phyloP scores from a whole-genome alignment of 164 flowering plant genomes.

The Annona squamosa region DNA sequence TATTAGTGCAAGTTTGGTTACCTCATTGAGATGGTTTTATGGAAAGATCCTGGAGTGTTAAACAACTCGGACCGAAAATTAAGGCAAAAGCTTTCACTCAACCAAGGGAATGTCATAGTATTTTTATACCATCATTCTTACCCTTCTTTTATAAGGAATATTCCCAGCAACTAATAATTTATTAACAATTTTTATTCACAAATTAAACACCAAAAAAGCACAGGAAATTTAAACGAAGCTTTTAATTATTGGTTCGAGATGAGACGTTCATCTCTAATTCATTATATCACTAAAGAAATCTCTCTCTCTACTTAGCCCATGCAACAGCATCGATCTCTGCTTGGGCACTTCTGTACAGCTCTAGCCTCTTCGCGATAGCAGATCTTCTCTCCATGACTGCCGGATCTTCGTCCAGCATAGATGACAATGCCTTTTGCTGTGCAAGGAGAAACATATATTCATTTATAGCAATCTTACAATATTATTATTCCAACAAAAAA shows the following conservation, averaged over 20 bases:
- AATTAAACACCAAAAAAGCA: neutral
- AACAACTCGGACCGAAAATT: no score
- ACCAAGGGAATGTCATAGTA: no score
- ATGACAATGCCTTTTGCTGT: slow-evolving; percentile 58
- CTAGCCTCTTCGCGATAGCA: slow-evolving; percentile 74
- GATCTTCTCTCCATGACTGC: slow-evolving; percentile 79
- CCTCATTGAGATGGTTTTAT: no score
- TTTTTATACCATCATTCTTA: neutral
- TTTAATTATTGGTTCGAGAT: neutral
- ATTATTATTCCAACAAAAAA: neutral
- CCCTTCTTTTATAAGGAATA: neutral
- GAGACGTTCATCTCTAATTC: neutral
- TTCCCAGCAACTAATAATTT: neutral
- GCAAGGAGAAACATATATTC: neutral
- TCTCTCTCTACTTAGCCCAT: slow-evolving; percentile 27
- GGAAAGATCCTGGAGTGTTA: no score
- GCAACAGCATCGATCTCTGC: slow-evolving; percentile 51
- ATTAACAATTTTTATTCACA: no score
- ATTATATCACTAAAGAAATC: neutral
- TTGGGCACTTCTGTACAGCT: slow-evolving; percentile 80
- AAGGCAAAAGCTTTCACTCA: no score
- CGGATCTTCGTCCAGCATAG: slow-evolving; percentile 83
- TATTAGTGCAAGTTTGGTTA: no score
- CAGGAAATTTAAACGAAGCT: neutral
- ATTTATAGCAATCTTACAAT: neutral